Conservation (phyloP, 257 asterid genomes). For the Gentiana macrophylla region DNA sequence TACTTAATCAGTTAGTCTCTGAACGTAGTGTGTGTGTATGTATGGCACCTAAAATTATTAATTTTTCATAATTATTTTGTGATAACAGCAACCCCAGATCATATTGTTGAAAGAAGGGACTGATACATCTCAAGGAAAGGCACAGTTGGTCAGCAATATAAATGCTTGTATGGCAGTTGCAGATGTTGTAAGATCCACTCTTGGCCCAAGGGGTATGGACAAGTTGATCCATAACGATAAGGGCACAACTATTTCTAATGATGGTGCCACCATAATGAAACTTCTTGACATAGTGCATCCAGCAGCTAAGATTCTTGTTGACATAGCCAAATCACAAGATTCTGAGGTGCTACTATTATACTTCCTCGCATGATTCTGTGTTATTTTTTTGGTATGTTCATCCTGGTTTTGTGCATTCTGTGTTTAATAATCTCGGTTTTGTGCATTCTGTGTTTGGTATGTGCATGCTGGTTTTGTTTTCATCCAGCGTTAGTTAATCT, state of each 20-base stretch:
- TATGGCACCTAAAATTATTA: too few relatives aligned
- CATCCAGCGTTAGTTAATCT: too few relatives aligned
- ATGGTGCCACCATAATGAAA: constrained; percentile 99
- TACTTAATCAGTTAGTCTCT: too few relatives aligned
- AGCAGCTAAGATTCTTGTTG: constrained; percentile 96
- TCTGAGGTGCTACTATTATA: constrained; percentile 54
- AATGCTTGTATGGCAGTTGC: constrained; percentile 87
- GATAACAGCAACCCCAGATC: constrained; percentile 95
- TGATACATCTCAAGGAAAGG: constrained; percentile 95
- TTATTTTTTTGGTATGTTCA: too few relatives aligned
- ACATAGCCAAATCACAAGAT: constrained; percentile 97
- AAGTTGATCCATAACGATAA: constrained; percentile 94
- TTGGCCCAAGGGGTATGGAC: constrained; percentile 99
- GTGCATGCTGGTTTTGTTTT: too few relatives aligned
- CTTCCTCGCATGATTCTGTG: too few relatives aligned
- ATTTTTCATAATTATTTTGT: constrained; percentile 1
- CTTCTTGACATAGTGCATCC: constrained; percentile 97
- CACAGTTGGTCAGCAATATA: constrained; percentile 88
- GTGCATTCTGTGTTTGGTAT: too few relatives aligned
- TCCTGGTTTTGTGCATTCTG: too few relatives aligned
- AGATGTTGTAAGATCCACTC: constrained; percentile 87
- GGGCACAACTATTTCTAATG: constrained; percentile 93
- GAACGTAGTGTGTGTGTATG: too few relatives aligned
- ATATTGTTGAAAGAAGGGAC: constrained; percentile 97
- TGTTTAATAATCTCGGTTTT: too few relatives aligned